These are phyloP conservation scores for Nepenthes alata DNA, from an alignment of 179 eudicot genomes.

Conservation along the genomic window DNA sequence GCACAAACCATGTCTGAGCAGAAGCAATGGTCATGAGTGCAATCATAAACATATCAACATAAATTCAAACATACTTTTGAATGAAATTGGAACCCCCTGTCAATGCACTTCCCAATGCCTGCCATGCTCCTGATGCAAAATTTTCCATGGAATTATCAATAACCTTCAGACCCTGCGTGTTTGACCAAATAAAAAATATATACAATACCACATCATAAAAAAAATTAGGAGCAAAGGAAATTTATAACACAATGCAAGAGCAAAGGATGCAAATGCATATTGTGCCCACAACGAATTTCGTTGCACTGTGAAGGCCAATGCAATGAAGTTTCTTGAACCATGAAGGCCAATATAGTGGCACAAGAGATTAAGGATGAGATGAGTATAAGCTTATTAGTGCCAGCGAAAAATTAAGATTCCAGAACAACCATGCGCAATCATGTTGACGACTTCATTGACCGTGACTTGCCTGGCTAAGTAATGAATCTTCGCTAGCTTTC, in stretches of 20 bases:
- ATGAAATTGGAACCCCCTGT: conserved; percentile 65
- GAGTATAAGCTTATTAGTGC: neutral
- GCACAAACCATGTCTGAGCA: neutral
- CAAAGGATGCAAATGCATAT: no score
- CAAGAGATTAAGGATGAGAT: neutral
- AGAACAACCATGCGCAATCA: no score
- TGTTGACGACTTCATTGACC: neutral
- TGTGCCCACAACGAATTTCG: no score
- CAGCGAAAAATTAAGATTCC: neutral
- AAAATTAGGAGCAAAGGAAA: neutral
- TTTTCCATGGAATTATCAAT: conserved; percentile 65
- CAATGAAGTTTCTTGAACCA: no score
- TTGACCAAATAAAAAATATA: neutral
- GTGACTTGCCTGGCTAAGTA: conserved; percentile 77
- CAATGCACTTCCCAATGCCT: conserved; percentile 75
- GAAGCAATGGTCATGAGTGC: neutral
- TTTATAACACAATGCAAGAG: no score
- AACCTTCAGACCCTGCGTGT: conserved; percentile 64
- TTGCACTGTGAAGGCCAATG: no score
- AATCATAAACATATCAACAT: neutral
- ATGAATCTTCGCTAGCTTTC: conserved; percentile 76
- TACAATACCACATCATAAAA: neutral
- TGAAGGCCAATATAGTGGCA: no score
- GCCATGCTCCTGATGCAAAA: conserved; percentile 88
- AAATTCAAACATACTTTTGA: conserved; percentile 43